Base-by-base conservation (phyloP, 1,284 basidiomycete genomes). In the Melanopsichium pennsylvanicum region DNA sequence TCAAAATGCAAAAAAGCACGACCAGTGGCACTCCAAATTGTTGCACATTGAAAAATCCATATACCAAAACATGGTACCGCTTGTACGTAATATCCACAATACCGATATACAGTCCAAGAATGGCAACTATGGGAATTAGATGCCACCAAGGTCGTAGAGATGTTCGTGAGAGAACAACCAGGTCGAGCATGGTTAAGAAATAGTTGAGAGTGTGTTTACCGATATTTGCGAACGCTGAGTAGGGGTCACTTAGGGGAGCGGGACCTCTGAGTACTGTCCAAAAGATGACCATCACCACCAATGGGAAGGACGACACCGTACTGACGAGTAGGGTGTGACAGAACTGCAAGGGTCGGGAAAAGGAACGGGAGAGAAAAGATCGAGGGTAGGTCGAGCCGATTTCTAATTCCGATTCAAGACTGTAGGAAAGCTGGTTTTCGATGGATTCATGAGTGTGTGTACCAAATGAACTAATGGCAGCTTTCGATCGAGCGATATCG, bases 261-360 rank as follows among this genome's bases (percentile, higher is more conserved):
- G 49, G 19, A 0, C 54, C 61, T 5, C 80, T 77, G 3, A 90
- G 82, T 7, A 90, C 70, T 0, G 83, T 72, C 89, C 89, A 90
- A 74, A 83, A 90, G 0, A 89, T 86, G 27, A 85, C 81, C 0
- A 88, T 88, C 2, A 89, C 88, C 19, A 90, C 74, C 50, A 90
- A 81, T 4, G 89, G 89, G 88, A 64, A 45, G 2, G 50, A 35
- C 22, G 46, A 46, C 5, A 73, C 52, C 2, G 70, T 73, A 4
- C 45, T 49, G 8, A 66, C 57, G 13, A 73, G 50, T 29, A 73
- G 35, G 8, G 51, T 50, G 22, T 60, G 57, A 26, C 25, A 43
- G 19, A 64, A 29, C 26, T 59, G 66, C 25, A 78, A 36, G 16
- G 61, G 46, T 0, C 70, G 18, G 19, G 54, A 41, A 29, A 52